A percentile compares a stretch with the other conserved stretches of the same genome.
Evolutionary conservation across 495 filamentous ascomycete genomes (phyloP).

Genomic region (Tuber aestivum): DNA sequence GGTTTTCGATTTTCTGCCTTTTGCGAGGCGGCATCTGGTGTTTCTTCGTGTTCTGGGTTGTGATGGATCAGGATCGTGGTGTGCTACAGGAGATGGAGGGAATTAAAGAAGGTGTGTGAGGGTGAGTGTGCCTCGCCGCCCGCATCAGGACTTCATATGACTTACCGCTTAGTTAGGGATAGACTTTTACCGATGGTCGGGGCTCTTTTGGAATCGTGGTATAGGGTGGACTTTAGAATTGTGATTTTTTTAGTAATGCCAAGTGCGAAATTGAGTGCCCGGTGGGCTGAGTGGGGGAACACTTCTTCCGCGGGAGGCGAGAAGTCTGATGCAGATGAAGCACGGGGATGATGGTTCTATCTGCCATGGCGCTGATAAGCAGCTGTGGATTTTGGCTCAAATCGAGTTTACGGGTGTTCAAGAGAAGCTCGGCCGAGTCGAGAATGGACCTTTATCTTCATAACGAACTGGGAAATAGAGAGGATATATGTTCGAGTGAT

Average conservation of each 20-base stretch:
- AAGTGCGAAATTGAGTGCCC: background rate
- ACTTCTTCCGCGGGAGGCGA: background rate
- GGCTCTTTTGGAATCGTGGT: background rate
- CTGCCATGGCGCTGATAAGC: fast-evolving
- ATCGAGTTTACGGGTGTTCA: background rate
- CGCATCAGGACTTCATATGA: background rate
- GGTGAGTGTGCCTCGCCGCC: too few relatives aligned
- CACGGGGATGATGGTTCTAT: background rate
- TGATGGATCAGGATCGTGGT: background rate
- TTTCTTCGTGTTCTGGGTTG: background rate
- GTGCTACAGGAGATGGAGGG: background rate
- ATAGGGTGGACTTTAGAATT: background rate
- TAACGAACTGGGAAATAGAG: background rate
- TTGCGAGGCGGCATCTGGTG: background rate
- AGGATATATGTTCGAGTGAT: background rate
- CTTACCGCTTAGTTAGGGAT: background rate
- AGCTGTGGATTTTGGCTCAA: background rate
- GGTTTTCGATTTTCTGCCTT: background rate
- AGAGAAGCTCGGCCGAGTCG: background rate
- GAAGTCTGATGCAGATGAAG: background rate
- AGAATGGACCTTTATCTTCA: background rate
- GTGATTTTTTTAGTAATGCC: background rate
- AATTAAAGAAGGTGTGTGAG: background rate
- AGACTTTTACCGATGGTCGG: background rate
- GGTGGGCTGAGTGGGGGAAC: background rate